Percentiles rank a stretch among this genome's conserved stretches.
Conservation (phyloP, 768 basidiomycete genomes). For the Imleria badia region DNA sequence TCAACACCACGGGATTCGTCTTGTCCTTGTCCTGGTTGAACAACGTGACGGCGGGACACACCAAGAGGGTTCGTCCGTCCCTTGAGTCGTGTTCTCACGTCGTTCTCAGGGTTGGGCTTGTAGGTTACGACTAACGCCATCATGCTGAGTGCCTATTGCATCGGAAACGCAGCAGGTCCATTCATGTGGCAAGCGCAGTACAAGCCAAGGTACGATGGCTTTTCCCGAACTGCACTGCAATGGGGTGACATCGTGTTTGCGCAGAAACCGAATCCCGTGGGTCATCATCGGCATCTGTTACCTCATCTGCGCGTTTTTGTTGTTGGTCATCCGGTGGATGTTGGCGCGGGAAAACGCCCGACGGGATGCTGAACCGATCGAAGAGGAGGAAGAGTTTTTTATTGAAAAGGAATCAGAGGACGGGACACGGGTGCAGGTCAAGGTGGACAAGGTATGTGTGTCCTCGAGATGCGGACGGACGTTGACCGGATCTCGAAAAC, state of each 20-base stretch:
- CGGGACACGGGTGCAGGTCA: conserved; percentile 52
- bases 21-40: conserved; percentile 65
- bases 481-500: not conserved
- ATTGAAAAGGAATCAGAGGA: conserved; percentile 51
- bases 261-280: conserved; percentile 75
- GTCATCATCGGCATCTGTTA: conserved; percentile 70
- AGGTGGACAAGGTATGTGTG: conserved; percentile 59
- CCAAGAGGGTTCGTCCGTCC: conserved; percentile 58
- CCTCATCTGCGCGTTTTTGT: conserved; percentile 45
- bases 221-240: not conserved
- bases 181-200: conserved; percentile 77
- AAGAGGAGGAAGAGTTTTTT: conserved; percentile 61
- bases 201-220: conserved; percentile 51
- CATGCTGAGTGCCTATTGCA: conserved; percentile 67
- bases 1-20: conserved; percentile 59
- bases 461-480: no score
- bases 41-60: conserved; percentile 67
- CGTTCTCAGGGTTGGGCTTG: not conserved
- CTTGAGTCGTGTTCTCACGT: not conserved
- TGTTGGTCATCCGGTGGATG: conserved; percentile 50
- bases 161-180: conserved; percentile 67
- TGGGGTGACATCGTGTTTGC: not conserved
- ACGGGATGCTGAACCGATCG: conserved; percentile 58
- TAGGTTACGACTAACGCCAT: conserved; percentile 56
- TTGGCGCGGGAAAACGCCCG: conserved; percentile 62